These are phyloP conservation scores for Hemileccinum rubropunctum DNA, from an alignment of 768 basidiomycete genomes.

Conservation along the genomic window DNA sequence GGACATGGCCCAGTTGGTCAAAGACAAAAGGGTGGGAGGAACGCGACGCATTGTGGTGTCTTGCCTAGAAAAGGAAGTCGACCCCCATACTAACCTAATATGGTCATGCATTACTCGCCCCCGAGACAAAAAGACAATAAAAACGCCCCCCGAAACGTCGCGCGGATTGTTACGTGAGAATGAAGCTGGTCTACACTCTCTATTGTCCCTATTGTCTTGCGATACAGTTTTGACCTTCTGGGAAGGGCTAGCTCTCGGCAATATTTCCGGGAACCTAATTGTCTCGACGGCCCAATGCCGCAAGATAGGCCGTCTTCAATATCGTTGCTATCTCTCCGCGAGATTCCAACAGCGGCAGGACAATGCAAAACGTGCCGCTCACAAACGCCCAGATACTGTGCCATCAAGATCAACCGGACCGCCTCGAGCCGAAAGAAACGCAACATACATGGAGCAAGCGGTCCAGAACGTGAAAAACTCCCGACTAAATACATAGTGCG, in stretches of 20 bases:
- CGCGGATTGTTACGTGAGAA: conserved; percentile 8
- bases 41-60: not conserved
- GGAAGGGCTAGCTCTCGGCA: conserved; percentile 2
- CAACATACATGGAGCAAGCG: conserved; percentile 36
- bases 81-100: conserved; percentile 7
- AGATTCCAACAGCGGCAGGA: conserved; percentile 39
- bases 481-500: conserved; percentile 35
- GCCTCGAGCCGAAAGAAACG: not conserved
- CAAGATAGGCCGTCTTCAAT: conserved; percentile 4
- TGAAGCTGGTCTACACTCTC: conserved; percentile 11
- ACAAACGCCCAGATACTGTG: conserved; percentile 35
- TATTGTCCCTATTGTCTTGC: conserved; percentile 29
- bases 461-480: conserved; percentile 39
- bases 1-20: conserved; percentile 17
- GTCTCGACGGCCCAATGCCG: not conserved
- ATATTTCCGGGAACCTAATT: not conserved
- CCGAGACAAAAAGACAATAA: conserved; percentile 26
- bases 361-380: conserved; percentile 36
- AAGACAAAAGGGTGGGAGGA: conserved; percentile 28
- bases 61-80: not conserved
- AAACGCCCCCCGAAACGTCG: conserved; percentile 11
- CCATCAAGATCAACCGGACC: conserved; percentile 1
- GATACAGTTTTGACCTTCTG: conserved; percentile 1
- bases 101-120: not conserved
- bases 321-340: conserved; percentile 31